Evolutionary conservation across 306 rosid genomes (phyloP).

Genomic region (Malus sieversii): DNA sequence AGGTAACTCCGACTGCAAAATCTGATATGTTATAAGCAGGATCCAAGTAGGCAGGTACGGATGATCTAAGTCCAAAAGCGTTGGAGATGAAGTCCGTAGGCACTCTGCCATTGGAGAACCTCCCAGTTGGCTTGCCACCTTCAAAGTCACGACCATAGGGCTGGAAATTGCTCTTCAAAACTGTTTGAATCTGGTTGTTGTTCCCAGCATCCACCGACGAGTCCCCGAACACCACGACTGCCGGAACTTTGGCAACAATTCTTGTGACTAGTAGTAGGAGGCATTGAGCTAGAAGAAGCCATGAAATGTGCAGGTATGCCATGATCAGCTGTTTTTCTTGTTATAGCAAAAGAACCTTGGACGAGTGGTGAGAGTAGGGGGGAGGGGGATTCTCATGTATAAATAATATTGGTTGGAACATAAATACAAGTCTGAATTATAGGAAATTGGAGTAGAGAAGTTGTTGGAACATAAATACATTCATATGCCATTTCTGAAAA

Average conservation of each 20-base stretch:
- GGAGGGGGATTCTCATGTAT: conserved; percentile 15
- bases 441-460: conserved; percentile 23
- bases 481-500: too few relatives aligned
- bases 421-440: neutral
- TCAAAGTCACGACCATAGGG: conserved; percentile 90
- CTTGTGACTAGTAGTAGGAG: conserved; percentile 2
- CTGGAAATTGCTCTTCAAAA: conserved; percentile 73
- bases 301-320: conserved; percentile 16
- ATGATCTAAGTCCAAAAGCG: conserved; percentile 45
- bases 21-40: conserved; percentile 63
- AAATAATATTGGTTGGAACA: conserved; percentile 12
- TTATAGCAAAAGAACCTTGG: neutral
- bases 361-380: neutral
- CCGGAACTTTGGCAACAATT: conserved; percentile 43
- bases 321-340: neutral
- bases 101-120: conserved; percentile 73
- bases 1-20: conserved; percentile 69
- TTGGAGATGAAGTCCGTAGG: conserved; percentile 73
- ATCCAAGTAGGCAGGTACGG: conserved; percentile 79
- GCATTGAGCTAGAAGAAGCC: conserved; percentile 13
- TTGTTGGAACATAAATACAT: conserved; percentile 31
- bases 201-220: conserved; percentile 91
- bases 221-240: conserved; percentile 76
- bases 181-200: conserved; percentile 75
- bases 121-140: conserved; percentile 72